phyloP scores from a whole-genome alignment of 2,329 filamentous ascomycete species.

The Teratosphaeria destructans region DNA sequence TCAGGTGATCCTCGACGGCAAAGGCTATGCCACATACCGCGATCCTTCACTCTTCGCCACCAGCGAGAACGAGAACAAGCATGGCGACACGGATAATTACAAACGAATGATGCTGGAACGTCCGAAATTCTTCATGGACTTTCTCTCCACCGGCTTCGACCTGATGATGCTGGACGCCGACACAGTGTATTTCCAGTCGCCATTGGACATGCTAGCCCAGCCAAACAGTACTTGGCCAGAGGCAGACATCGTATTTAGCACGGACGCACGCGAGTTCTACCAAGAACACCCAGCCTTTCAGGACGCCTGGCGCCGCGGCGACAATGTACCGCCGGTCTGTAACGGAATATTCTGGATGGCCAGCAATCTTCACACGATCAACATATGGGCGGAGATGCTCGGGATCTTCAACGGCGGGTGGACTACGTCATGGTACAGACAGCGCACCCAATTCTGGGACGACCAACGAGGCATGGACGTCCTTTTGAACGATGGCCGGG shows the following conservation, averaged over 20 bases:
- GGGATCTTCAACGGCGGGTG: slow-evolving; percentile 1
- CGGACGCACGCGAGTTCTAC: slow-evolving; percentile 12
- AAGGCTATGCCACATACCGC: slow-evolving; percentile 7
- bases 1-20: neutral
- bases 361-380: slow-evolving; percentile 3
- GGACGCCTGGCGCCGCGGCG: slow-evolving; percentile 7
- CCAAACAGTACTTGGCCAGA: neutral
- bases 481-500: slow-evolving; percentile 7
- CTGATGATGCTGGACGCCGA: slow-evolving; percentile 14
- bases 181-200: slow-evolving; percentile 10
- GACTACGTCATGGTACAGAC: neutral
- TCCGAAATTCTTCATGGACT: slow-evolving; percentile 10
- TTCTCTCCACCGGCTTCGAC: slow-evolving; percentile 10
- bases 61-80: slow-evolving; percentile 8
- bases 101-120: slow-evolving; percentile 10
- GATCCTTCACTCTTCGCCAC: slow-evolving; percentile 8
- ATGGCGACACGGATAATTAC: slow-evolving; percentile 9
- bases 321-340: slow-evolving; percentile 9
- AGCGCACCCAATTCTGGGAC: neutral
- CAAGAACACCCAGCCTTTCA: slow-evolving; percentile 7
- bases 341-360: slow-evolving; percentile 14
- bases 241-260: slow-evolving; percentile 10
- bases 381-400: slow-evolving; percentile 7
- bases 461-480: slow-evolving; percentile 10
- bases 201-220: slow-evolving; percentile 4